Evolutionary conservation across 805 yeast species (phyloP).

Genomic region (Ogataea trehalophila): DNA sequence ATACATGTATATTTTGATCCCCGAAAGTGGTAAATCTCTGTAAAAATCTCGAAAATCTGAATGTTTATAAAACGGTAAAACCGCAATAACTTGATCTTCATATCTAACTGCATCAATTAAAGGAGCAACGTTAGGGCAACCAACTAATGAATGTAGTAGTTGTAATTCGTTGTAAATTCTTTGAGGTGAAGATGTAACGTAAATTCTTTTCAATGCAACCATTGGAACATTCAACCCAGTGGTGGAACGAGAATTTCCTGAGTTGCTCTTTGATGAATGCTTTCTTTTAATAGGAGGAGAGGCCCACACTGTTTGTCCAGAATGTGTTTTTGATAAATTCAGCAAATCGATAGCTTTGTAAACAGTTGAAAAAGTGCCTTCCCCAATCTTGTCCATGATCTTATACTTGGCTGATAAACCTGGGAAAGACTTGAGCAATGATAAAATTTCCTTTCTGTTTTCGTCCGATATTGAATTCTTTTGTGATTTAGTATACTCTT

Average conservation of each 20-base stretch:
- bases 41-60: constrained; percentile 86
- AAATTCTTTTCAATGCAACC: constrained; percentile 90
- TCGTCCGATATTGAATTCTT: constrained; percentile 11
- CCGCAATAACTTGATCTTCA: constrained; percentile 91
- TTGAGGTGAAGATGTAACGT: constrained; percentile 92
- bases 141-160: constrained; percentile 62
- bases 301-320: constrained; percentile 25
- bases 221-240: constrained; percentile 30
- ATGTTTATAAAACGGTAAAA: constrained; percentile 86
- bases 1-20: constrained; percentile 74
- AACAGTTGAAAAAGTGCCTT: constrained; percentile 79
- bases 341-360: constrained; percentile 49
- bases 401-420: constrained; percentile 31
- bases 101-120: constrained; percentile 79
- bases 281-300: constrained; percentile 25
- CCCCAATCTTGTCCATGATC: constrained; percentile 55
- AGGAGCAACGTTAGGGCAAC: constrained; percentile 77
- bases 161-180: constrained; percentile 86
- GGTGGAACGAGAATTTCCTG: background rate
- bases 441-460: constrained; percentile 32
- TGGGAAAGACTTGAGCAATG: constrained; percentile 27
- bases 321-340: constrained; percentile 14
- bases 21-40: constrained; percentile 71
- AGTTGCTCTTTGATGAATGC: constrained; percentile 7
- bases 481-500: background rate